phyloP scores from a whole-genome alignment of 73 alveolate species.

The Uronychia binucleata region DNA sequence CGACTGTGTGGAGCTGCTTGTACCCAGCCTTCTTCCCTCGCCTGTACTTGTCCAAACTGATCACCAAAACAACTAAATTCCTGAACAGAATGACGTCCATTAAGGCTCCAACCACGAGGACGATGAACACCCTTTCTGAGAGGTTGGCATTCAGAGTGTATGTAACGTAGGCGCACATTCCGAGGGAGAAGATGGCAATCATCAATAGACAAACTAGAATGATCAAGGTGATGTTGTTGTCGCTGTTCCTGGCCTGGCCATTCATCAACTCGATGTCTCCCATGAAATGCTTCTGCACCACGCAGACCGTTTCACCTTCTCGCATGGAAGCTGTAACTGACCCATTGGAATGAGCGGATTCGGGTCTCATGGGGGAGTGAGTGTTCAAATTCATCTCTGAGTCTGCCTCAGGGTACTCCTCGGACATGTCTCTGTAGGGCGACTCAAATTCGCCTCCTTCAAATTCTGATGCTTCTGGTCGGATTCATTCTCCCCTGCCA shows the following conservation, averaged over 20 bases:
- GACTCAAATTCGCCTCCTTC: neutral
- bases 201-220: neutral
- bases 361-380: neutral
- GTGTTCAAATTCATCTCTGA: neutral
- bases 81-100: neutral
- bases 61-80: neutral
- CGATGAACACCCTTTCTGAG: neutral
- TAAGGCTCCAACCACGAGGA: neutral
- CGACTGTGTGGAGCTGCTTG: neutral
- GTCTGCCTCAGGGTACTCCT: neutral
- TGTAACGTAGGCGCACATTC: conserved; percentile 21
- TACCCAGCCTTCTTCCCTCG: neutral
- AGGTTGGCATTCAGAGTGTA: neutral
- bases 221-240: conserved; percentile 5
- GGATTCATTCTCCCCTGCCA: neutral
- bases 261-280: conserved; percentile 29
- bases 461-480: neutral
- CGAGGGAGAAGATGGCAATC: conserved; percentile 7
- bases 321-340: neutral
- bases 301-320: conserved; percentile 17
- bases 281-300: conserved; percentile 36
- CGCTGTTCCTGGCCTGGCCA: conserved; percentile 20
- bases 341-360: neutral
- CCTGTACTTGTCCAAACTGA: neutral
- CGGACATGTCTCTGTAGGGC: neutral